Percentiles rank a stretch among this genome's conserved stretches.
These are phyloP conservation scores for Glutinoglossum americanum DNA, from an alignment of 495 filamentous ascomycete genomes.

Conservation along the genomic window DNA sequence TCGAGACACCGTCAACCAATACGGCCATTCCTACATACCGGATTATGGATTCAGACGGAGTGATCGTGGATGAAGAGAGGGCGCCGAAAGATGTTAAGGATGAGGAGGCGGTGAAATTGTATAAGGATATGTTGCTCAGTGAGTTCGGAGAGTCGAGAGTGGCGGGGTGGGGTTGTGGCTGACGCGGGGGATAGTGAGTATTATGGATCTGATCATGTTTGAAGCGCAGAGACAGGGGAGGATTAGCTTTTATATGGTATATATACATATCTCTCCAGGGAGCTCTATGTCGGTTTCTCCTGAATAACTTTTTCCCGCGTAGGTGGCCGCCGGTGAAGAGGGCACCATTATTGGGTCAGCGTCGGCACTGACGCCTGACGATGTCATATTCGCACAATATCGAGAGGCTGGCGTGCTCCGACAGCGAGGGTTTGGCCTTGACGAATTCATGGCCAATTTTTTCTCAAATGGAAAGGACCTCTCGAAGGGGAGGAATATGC, in stretches of 20 bases:
- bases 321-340: conserved; percentile 85
- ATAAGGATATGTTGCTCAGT: conserved; percentile 47
- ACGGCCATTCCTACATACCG: conserved; percentile 72
- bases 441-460: conserved; percentile 85
- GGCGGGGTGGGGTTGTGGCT: conserved; percentile 19
- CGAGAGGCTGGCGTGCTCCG: conserved; percentile 80
- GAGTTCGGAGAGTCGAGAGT: conserved; percentile 5
- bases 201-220: conserved; percentile 91
- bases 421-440: conserved; percentile 69
- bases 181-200: conserved; percentile 41
- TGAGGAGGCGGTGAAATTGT: conserved; percentile 43
- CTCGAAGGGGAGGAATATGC: conserved; percentile 86
- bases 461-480: conserved; percentile 73
- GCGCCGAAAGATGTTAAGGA: conserved; percentile 38
- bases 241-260: conserved; percentile 88
- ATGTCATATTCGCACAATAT: conserved; percentile 89
- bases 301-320: background rate
- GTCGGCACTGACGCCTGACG: conserved; percentile 55
- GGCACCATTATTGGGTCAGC: conserved; percentile 78
- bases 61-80: conserved; percentile 47
- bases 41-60: conserved; percentile 63
- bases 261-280: background rate
- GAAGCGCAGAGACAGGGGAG: conserved; percentile 66
- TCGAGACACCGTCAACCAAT: conserved; percentile 41
- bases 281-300: background rate